These are phyloP conservation scores for Mucor plumbeus DNA, from an alignment of 371 early-diverging fungal genomes.

Conservation along the genomic window DNA sequence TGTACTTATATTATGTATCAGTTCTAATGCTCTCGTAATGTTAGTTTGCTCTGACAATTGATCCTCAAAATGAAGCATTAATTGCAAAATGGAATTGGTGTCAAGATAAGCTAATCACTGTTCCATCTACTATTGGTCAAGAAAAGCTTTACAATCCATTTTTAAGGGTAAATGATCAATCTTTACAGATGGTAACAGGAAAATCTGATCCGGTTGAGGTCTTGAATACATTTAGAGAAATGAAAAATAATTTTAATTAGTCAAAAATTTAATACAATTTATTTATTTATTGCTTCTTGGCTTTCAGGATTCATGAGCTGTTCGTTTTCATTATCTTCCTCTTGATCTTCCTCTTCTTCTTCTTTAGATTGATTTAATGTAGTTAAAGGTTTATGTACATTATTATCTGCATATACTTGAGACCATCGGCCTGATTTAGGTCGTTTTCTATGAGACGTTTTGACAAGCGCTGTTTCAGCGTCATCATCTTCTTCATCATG, in stretches of 20 bases:
- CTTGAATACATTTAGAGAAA: conserved; percentile 74
- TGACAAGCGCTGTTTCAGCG: not conserved
- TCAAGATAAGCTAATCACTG: conserved; percentile 61
- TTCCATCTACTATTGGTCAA: conserved; percentile 89
- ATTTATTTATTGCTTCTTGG: conserved; percentile 4
- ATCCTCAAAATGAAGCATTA: conserved; percentile 55
- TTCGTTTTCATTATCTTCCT: conserved; percentile 5
- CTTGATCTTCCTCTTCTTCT: conserved; percentile 1
- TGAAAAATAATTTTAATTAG: conserved; percentile 62
- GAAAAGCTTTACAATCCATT: conserved; percentile 90
- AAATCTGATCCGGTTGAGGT: conserved; percentile 77
- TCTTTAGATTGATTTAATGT: not conserved
- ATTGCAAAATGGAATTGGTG: conserved; percentile 67
- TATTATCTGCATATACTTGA: conserved; percentile 2
- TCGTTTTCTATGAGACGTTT: conserved; percentile 2
- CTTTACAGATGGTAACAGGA: conserved; percentile 66
- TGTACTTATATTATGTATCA: too few relatives aligned
- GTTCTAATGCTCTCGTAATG: not conserved
- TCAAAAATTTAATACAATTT: not conserved
- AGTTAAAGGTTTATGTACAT: not conserved
- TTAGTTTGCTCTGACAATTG: conserved; percentile 56
- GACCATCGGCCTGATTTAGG: conserved; percentile 23
- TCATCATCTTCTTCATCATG: not conserved
- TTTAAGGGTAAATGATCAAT: conserved; percentile 78
- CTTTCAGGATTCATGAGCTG: conserved; percentile 10